phyloP scores from a whole-genome alignment of 495 filamentous ascomycete species.

The Penicillium robsamsonii region DNA sequence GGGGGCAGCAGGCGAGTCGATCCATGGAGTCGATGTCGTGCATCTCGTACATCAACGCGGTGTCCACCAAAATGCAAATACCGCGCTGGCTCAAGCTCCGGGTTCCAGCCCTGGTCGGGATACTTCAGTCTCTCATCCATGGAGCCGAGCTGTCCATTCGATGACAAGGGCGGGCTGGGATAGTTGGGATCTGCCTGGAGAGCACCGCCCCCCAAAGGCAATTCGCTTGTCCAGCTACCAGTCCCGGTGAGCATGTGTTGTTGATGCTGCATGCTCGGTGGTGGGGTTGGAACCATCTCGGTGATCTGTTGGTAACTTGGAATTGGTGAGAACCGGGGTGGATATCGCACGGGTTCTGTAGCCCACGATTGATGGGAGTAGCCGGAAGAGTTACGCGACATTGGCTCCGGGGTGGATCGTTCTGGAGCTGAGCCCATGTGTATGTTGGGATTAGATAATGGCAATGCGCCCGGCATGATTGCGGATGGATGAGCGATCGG shows the following conservation, averaged over 20 bases:
- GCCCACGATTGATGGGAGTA: constrained; percentile 42
- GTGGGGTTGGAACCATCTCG: constrained; percentile 6
- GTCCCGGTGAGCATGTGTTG: constrained; percentile 24
- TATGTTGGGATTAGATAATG: constrained; percentile 21
- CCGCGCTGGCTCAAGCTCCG: constrained; percentile 16
- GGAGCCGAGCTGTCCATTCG: constrained; percentile 16
- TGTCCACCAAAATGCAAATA: constrained; percentile 29
- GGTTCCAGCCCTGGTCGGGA: constrained; percentile 22
- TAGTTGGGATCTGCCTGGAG: constrained; percentile 28
- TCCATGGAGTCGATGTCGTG: constrained; percentile 26
- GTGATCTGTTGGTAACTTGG: constrained; percentile 15
- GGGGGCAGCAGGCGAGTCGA: constrained; percentile 16
- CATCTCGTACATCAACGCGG: constrained; percentile 35
- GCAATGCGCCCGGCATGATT: constrained; percentile 38
- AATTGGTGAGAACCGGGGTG: constrained; percentile 29
- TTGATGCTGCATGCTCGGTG: constrained; percentile 15
- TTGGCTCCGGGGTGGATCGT: constrained; percentile 25
- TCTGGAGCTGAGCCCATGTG: constrained; percentile 27
- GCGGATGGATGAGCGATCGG: constrained; percentile 38
- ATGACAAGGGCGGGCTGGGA: constrained; percentile 5
- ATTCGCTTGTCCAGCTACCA: constrained; percentile 25
- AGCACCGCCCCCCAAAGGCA: constrained; percentile 11
- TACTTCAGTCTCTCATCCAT: constrained; percentile 24
- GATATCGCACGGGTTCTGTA: constrained; percentile 37
- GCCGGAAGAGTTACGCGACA: constrained; percentile 35